Conservation (phyloP, 257 asterid genomes). For the Capsicum baccatum region DNA sequence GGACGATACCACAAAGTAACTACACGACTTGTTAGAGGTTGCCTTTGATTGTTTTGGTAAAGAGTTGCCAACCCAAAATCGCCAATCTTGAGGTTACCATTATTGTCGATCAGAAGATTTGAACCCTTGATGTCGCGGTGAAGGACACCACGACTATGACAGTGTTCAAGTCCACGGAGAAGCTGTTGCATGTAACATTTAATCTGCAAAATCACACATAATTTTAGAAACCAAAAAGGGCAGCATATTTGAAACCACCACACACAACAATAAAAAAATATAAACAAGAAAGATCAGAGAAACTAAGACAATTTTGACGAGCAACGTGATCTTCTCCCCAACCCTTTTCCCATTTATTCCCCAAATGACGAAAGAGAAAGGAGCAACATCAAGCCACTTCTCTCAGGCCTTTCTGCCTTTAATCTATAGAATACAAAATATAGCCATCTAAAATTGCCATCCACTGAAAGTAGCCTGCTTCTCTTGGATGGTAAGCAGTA, state of each 20-base stretch:
- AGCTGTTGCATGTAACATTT: conserved; percentile 94
- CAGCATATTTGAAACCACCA: not conserved
- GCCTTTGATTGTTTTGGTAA: conserved; percentile 65
- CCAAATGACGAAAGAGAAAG: conserved; percentile 10
- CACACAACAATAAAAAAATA: not conserved
- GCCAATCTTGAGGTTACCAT: conserved; percentile 84
- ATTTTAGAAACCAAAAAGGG: not conserved
- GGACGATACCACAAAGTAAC: conserved; percentile 98
- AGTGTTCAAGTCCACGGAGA: conserved; percentile 85
- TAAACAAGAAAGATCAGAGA: not conserved
- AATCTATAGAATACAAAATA: not conserved
- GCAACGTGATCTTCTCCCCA: conserved; percentile 3
- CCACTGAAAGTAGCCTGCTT: not conserved
- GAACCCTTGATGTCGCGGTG: conserved; percentile 97
- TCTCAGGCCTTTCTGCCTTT: conserved; percentile 8
- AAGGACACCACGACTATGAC: conserved; percentile 84
- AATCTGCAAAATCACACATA: conserved; percentile 50
- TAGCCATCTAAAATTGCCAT: conserved; percentile 18
- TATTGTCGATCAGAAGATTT: conserved; percentile 78
- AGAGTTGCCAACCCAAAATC: conserved; percentile 95
- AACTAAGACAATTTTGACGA: conserved; percentile 19
- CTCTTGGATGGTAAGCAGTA: too few species aligned
- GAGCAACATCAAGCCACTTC: conserved; percentile 19
- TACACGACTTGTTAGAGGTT: conserved; percentile 90
- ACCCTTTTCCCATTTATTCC: conserved; percentile 1